phyloP scores from a whole-genome alignment of 805 yeast species.

The Scheffersomyces coipomensis region DNA sequence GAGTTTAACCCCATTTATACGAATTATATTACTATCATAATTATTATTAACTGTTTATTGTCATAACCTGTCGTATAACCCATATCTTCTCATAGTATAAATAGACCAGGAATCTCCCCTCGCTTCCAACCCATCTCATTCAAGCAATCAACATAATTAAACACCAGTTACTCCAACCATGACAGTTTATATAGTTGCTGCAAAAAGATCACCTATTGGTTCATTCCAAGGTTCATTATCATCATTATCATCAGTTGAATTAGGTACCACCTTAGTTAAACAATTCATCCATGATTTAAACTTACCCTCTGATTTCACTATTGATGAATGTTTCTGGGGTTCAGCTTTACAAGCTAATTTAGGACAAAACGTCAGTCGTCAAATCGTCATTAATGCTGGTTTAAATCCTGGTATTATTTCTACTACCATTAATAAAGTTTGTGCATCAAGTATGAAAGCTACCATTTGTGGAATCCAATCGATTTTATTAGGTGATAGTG shows the following conservation, averaged over 20 bases:
- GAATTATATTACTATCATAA: no score
- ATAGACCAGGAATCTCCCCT: no score
- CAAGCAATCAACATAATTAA: no score
- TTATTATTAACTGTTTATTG: no score
- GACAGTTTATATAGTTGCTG: slow-evolving; percentile 1
- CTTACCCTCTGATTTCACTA: not conserved
- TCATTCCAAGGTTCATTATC: not conserved
- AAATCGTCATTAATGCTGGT: not conserved
- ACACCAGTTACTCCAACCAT: no score
- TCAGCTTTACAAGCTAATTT: not conserved
- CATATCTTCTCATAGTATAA: no score
- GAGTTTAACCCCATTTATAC: no score
- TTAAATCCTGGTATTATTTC: not conserved
- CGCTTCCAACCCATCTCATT: no score
- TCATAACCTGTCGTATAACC: no score
- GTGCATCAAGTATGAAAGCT: not conserved
- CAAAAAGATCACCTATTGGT: not conserved
- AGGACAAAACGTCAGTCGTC: not conserved
- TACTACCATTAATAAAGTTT: not conserved
- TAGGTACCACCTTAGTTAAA: not conserved
- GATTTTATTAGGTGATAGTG: slow-evolving; percentile 68
- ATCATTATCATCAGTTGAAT: not conserved
- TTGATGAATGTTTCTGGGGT: not conserved
- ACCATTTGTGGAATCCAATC: not conserved
- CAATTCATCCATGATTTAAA: not conserved